phyloP scores from a whole-genome alignment of 805 yeast genomes.

The Metschnikowia corniflorae region DNA sequence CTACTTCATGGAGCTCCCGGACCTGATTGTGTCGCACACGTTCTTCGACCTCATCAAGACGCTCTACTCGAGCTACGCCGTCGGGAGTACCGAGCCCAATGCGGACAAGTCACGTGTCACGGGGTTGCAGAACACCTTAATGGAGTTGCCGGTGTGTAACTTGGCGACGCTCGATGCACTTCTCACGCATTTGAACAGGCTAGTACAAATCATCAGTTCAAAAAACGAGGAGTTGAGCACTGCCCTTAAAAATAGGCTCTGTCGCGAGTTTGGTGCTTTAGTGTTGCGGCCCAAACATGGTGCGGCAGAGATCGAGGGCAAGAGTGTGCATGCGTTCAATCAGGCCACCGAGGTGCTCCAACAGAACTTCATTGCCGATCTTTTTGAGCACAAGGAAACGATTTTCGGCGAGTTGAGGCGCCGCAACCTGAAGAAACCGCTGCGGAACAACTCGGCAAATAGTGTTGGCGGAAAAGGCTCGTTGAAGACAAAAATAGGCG shows the following conservation, averaged over 20 bases:
- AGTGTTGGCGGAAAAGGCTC: constrained; percentile 1
- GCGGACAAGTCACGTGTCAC: constrained; percentile 40
- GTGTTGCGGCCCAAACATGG: constrained; percentile 48
- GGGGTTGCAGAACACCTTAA: constrained; percentile 63
- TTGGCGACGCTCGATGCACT: constrained; percentile 78
- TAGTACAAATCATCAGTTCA: constrained; percentile 47
- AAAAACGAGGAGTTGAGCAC: constrained; percentile 34
- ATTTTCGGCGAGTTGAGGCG: constrained; percentile 62
- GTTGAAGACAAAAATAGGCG: constrained; percentile 6
- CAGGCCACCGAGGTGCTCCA: constrained; percentile 32
- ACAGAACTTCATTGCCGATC: constrained; percentile 55
- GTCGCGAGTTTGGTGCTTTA: constrained; percentile 64
- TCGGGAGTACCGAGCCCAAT: constrained; percentile 22
- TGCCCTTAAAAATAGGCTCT: constrained; percentile 44
- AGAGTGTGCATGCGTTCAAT: constrained; percentile 13
- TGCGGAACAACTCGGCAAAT: constrained; percentile 9
- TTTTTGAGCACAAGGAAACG: constrained; percentile 54
- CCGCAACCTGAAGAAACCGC: constrained; percentile 25
- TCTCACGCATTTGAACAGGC: constrained; percentile 68
- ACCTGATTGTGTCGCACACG: constrained; percentile 62
- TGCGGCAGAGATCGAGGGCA: constrained; percentile 15
- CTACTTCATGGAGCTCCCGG: constrained; percentile 76
- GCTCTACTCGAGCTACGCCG: constrained; percentile 48
- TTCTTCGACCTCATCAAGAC: constrained; percentile 66
- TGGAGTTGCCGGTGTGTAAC: constrained; percentile 65